Conservation (phyloP, 495 filamentous ascomycete genomes). For the Aspergillus cristatus region DNA sequence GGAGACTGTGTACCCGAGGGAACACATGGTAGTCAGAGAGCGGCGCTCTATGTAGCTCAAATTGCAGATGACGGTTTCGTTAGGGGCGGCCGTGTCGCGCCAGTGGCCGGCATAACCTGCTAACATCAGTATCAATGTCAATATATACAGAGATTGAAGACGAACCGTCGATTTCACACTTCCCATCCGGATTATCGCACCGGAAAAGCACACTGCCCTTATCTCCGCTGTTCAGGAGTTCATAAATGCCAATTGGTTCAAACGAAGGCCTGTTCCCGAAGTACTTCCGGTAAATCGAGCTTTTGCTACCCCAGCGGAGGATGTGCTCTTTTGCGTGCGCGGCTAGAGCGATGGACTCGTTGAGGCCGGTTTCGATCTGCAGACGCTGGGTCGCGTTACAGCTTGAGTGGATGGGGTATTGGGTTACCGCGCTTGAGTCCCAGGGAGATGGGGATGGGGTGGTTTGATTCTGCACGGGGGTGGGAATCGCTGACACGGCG, state of each 20-base stretch:
- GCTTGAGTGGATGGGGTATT: constrained; percentile 43
- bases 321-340: constrained; percentile 38
- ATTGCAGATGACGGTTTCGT: constrained; percentile 53
- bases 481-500: constrained; percentile 7
- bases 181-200: constrained; percentile 50
- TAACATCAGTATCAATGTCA: background rate
- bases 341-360: constrained; percentile 40
- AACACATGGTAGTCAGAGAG: constrained; percentile 43
- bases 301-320: constrained; percentile 40
- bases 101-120: constrained; percentile 50
- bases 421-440: constrained; percentile 13
- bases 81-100: constrained; percentile 46
- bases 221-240: constrained; percentile 39
- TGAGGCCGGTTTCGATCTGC: constrained; percentile 37
- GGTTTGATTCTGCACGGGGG: no score
- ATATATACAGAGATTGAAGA: background rate
- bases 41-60: constrained; percentile 41
- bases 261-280: constrained; percentile 42
- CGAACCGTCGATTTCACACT: constrained; percentile 38
- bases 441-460: constrained; percentile 8
- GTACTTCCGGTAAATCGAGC: constrained; percentile 46
- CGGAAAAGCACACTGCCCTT: constrained; percentile 41
- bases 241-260: constrained; percentile 43
- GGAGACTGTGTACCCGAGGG: constrained; percentile 43
- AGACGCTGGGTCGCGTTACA: constrained; percentile 45